Evolutionary conservation across 2,329 filamentous ascomycete genomes (phyloP).

Genomic region (Exophiala calicioides): DNA sequence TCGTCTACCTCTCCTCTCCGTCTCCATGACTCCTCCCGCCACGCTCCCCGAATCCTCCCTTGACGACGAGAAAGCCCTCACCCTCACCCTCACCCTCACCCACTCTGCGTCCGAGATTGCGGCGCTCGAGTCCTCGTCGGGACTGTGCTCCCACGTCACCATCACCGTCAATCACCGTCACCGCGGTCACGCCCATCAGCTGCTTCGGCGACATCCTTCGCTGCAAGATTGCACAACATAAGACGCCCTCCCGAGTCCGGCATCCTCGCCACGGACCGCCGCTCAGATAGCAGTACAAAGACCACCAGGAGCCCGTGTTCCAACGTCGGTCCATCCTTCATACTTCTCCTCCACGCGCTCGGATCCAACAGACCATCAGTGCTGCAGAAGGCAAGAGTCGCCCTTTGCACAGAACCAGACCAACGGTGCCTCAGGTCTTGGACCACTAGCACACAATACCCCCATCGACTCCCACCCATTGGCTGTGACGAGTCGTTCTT

Average conservation of each 20-base stretch:
- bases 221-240: slow-evolving; percentile 22
- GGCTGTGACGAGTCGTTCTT: too few species aligned
- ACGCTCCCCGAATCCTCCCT: not conserved
- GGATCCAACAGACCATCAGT: slow-evolving; percentile 16
- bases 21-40: slow-evolving; percentile 9
- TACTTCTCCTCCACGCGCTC: slow-evolving; percentile 16
- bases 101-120: slow-evolving; percentile 16
- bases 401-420: slow-evolving; percentile 8
- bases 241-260: slow-evolving; percentile 4
- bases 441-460: too few species aligned
- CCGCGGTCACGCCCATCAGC: slow-evolving; percentile 18
- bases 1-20: too few species aligned
- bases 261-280: slow-evolving; percentile 22
- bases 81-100: not conserved
- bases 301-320: slow-evolving; percentile 22
- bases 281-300: slow-evolving; percentile 28
- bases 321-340: slow-evolving; percentile 18
- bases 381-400: slow-evolving; percentile 10
- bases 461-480: too few species aligned
- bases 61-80: not conserved
- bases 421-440: too few species aligned
- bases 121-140: slow-evolving; percentile 14
- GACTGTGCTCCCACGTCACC: slow-evolving; percentile 19
- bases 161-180: slow-evolving; percentile 19
- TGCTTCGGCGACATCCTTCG: slow-evolving; percentile 16